Base-by-base conservation (phyloP, 306 rosid species). In the Trifolium pratense region DNA sequence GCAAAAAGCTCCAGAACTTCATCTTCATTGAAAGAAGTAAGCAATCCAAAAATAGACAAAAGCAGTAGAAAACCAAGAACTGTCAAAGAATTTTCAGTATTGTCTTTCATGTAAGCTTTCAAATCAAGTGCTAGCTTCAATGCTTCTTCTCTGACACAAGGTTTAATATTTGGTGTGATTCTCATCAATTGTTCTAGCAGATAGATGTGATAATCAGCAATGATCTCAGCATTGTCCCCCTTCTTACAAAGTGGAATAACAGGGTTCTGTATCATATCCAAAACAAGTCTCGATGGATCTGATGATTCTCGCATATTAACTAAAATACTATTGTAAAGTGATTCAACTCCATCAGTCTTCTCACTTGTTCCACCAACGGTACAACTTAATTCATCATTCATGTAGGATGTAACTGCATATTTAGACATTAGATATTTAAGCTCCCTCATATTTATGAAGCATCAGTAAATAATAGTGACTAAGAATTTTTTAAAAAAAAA, bases 221-320 rank as follows among this genome's bases (percentile, higher is more conserved):
- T 10, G 56, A 49, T 65, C 55, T 36, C 81, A 49, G 15, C 37
- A 14, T 11, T 26, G 39, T 66, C 79, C 58, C 42, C 71, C 21
- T 70, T 79, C 49, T 39, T 43, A 84, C 76, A 75, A 21, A 65
- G 60, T 5, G 80, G 68, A 64, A 71, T 7, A 32, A 83, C 51
- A 51, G 66, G 15, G 63, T 70, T 58, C 74, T 48, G 80, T 46
- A 90, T 81, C 23, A 71, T 21, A 75, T 83, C 83, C 81, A 88
- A 56, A 26, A 78, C 82, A 69, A 81, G 66, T 69, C 82, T 83
- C 49, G 87, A 79, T 14, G 88, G 89, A 45, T 45, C 87, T 31
- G 73, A 68, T 68, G 42, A 25, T 31, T 53, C 45, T 48, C 1
- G 2, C 60, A 68, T 42, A n/a, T 68, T 1, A 68, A 17, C 73